phyloP scores from a whole-genome alignment of 208 protist genomes.

The Wallacemonas sp. region DNA sequence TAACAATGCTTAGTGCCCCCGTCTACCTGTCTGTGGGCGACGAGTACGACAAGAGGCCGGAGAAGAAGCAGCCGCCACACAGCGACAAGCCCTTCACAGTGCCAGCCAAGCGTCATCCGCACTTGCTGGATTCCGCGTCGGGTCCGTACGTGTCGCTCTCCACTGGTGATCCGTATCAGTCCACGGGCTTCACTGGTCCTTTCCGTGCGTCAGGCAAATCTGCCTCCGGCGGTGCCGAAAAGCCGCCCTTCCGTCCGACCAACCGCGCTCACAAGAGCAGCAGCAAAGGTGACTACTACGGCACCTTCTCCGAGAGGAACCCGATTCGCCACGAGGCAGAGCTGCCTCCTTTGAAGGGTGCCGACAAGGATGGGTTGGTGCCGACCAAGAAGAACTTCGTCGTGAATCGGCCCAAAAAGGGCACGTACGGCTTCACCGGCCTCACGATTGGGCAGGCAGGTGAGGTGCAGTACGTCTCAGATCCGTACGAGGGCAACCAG shows the following conservation, averaged over 20 bases:
- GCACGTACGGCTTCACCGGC: constrained; percentile 86
- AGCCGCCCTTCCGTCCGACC: constrained; percentile 61
- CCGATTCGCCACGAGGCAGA: constrained; percentile 83
- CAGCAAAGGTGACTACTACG: constrained; percentile 89
- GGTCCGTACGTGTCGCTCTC: constrained; percentile 68
- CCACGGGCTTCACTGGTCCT: constrained; percentile 40
- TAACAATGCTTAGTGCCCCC: constrained; percentile 73
- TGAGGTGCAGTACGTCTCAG: constrained; percentile 82
- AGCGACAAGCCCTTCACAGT: constrained; percentile 63
- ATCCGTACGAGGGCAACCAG: constrained; percentile 60
- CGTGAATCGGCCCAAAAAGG: constrained; percentile 88
- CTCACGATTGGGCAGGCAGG: constrained; percentile 75
- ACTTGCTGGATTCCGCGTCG: constrained; percentile 75
- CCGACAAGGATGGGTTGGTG: constrained; percentile 13
- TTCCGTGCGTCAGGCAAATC: constrained; percentile 28
- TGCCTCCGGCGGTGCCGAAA: constrained; percentile 4
- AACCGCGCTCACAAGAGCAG: constrained; percentile 68
- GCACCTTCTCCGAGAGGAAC: constrained; percentile 78
- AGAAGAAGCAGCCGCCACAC: neutral
- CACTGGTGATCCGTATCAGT: constrained; percentile 72
- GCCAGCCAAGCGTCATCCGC: constrained; percentile 66
- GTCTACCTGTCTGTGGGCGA: constrained; percentile 84
- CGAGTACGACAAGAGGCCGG: constrained; percentile 86
- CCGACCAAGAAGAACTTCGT: constrained; percentile 60
- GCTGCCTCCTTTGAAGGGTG: constrained; percentile 54